A percentile compares a stretch with the other conserved stretches of the same genome.
Conservation (phyloP, 768 basidiomycete genomes). For the Dentipellis sp. region DNA sequence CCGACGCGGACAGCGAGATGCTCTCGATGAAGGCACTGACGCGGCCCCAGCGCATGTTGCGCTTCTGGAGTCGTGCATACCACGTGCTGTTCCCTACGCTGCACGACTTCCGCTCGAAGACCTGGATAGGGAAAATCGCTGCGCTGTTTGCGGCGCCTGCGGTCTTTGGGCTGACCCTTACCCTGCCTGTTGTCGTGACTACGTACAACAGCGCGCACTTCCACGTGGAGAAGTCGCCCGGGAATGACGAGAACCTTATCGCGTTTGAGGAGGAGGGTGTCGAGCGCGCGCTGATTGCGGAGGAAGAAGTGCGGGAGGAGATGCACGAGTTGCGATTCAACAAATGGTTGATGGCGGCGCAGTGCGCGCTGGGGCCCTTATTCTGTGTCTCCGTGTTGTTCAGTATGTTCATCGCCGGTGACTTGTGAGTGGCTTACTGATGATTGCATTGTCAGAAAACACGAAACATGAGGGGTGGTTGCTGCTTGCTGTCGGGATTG, state of each 20-base stretch:
- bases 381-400: conserved; percentile 73
- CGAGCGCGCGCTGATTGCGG: conserved; percentile 60
- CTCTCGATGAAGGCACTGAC: conserved; percentile 36
- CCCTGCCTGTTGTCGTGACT: conserved; percentile 81
- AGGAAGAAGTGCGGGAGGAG: conserved; percentile 64
- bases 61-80: conserved; percentile 31
- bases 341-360: conserved; percentile 79
- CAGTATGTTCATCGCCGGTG: conserved; percentile 36
- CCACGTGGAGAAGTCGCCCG: conserved; percentile 32
- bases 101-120: conserved; percentile 62
- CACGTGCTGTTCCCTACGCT: conserved; percentile 83
- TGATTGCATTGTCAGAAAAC: conserved; percentile 28
- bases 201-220: conserved; percentile 30
- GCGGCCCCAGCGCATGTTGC: conserved; percentile 26
- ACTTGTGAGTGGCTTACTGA: not conserved
- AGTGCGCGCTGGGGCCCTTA: conserved; percentile 76
- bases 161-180: conserved; percentile 76
- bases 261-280: conserved; percentile 74
- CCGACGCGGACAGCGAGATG: conserved; percentile 40
- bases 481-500: conserved; percentile 41
- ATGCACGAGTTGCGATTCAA: conserved; percentile 57
- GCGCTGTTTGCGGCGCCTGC: conserved; percentile 81
- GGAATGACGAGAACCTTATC: conserved; percentile 37
- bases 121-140: conserved; percentile 59
- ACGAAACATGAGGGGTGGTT: conserved; percentile 39